Evolutionary conservation across 2,329 filamentous ascomycete genomes (phyloP).

Genomic region (Colletotrichum salicis): DNA sequence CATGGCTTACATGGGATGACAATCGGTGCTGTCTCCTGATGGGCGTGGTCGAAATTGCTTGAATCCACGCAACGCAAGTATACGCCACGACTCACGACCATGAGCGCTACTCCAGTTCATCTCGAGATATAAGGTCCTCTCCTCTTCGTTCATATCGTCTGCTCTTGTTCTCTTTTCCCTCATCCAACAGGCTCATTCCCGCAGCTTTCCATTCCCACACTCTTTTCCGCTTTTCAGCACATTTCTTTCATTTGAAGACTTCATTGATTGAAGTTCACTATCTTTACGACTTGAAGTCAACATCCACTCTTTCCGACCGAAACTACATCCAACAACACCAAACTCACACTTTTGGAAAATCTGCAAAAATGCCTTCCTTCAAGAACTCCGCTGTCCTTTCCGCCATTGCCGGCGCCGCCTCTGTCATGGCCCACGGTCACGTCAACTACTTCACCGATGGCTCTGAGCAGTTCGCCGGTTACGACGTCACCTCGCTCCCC

Average conservation of each 20-base stretch:
- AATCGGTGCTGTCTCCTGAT: slow-evolving; percentile 28
- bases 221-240: slow-evolving; percentile 34
- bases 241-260: slow-evolving; percentile 33
- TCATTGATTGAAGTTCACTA: slow-evolving; percentile 36
- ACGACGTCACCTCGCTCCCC: slow-evolving; percentile 41
- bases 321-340: slow-evolving; percentile 1
- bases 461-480: slow-evolving; percentile 44
- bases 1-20: slow-evolving; percentile 17
- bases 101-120: slow-evolving; percentile 4
- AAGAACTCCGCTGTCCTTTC: slow-evolving; percentile 37
- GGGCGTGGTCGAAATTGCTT: slow-evolving; percentile 30
- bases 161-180: background rate
- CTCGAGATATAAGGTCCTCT: slow-evolving; percentile 34
- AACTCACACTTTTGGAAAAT: slow-evolving; percentile 24
- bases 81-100: slow-evolving; percentile 6
- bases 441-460: slow-evolving; percentile 43
- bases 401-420: slow-evolving; percentile 39
- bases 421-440: slow-evolving; percentile 45
- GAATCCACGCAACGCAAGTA: slow-evolving; percentile 9
- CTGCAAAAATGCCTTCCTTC: slow-evolving; percentile 39
- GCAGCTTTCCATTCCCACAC: slow-evolving; percentile 33
- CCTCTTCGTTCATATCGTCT: background rate
- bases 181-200: slow-evolving; percentile 30
- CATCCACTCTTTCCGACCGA: slow-evolving; percentile 9
- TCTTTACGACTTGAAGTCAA: slow-evolving; percentile 33